Evolutionary conservation across 2,329 filamentous ascomycete species (phyloP).

Genomic region (Xylaria sp.): DNA sequence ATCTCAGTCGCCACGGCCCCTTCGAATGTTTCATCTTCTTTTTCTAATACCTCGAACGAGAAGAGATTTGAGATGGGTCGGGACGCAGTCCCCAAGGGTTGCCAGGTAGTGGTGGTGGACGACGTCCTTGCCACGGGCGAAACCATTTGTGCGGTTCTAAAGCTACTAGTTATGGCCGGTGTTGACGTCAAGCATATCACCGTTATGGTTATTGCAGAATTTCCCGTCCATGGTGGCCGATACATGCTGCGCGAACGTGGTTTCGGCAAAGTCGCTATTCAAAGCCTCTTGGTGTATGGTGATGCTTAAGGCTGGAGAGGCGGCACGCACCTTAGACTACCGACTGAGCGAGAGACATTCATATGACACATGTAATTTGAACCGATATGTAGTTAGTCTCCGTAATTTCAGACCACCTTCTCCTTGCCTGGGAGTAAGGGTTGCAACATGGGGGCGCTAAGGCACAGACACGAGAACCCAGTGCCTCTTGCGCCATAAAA

Average conservation of each 20-base stretch:
- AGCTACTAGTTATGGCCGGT: constrained; percentile 58
- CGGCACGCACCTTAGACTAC: no score
- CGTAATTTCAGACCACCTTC: not conserved
- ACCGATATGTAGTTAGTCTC: not conserved
- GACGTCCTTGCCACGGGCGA: constrained; percentile 68
- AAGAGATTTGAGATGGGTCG: constrained; percentile 61
- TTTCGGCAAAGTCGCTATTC: constrained; percentile 62
- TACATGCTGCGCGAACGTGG: constrained; percentile 57
- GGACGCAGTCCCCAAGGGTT: constrained; percentile 54
- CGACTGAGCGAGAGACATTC: not conserved
- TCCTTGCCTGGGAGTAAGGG: not conserved
- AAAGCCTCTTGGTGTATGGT: constrained; percentile 65
- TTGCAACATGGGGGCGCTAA: not conserved
- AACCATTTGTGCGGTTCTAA: constrained; percentile 65
- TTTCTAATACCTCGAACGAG: constrained; percentile 42
- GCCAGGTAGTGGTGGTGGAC: constrained; percentile 66
- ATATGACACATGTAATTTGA: not conserved
- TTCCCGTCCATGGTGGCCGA: constrained; percentile 65
- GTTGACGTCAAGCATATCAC: constrained; percentile 55
- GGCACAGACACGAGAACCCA: no score
- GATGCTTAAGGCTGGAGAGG: constrained; percentile 49
- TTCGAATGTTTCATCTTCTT: constrained; percentile 66
- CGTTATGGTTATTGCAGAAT: constrained; percentile 67
- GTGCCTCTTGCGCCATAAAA: no score
- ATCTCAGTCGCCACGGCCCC: constrained; percentile 58